Evolutionary conservation across 139 green algal genomes (phyloP).

Genomic region (Gonium pectorale): DNA sequence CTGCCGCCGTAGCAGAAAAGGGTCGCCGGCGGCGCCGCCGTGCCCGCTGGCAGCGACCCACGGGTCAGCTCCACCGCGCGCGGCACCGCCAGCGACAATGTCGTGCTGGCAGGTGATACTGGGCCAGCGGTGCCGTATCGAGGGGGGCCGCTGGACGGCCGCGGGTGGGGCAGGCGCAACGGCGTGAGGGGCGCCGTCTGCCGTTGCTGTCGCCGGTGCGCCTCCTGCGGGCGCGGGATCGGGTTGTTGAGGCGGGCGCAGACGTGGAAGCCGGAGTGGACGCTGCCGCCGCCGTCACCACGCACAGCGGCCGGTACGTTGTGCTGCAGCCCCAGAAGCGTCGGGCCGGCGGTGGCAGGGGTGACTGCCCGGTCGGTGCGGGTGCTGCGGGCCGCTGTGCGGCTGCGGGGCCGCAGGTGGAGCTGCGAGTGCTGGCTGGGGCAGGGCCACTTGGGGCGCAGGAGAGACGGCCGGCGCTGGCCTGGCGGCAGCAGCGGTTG

Average conservation of each 20-base stretch:
- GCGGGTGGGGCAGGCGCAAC: neutral
- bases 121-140: constrained; percentile 17
- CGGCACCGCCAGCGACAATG: neutral
- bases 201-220: neutral
- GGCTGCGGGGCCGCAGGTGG: too few relatives aligned
- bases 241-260: neutral
- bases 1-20: neutral
- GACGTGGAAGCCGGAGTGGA: neutral
- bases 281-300: neutral
- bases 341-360: too few relatives aligned
- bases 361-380: too few relatives aligned
- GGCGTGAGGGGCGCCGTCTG: neutral
- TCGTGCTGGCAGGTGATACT: constrained; percentile 25
- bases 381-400: too few relatives aligned
- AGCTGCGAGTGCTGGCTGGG: too few relatives aligned
- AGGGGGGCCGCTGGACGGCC: neutral
- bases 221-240: neutral
- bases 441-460: too few relatives aligned
- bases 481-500: too few relatives aligned
- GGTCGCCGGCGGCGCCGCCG: neutral
- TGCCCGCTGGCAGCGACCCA: too few relatives aligned
- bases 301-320: too few relatives aligned
- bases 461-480: too few relatives aligned
- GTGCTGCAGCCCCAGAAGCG: too few relatives aligned
- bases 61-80: too few relatives aligned